These are phyloP conservation scores for Sinapis alba DNA, from an alignment of 441 rosid species.

Conservation along the genomic window DNA sequence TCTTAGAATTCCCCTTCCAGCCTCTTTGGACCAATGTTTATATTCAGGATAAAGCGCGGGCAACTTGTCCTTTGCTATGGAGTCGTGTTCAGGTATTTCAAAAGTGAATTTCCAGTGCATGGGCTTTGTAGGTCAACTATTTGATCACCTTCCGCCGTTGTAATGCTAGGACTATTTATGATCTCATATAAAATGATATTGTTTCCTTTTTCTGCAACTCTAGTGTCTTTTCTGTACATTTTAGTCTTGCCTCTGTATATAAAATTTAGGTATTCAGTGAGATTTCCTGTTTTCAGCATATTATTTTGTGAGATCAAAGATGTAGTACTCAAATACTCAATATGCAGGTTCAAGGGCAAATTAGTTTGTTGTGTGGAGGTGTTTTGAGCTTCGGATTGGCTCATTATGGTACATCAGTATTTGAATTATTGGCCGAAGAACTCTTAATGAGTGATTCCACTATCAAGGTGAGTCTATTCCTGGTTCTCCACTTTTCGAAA, in stretches of 20 bases:
- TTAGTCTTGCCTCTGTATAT: constrained; percentile 5
- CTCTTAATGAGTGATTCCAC: constrained; percentile 96
- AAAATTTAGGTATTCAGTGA: neutral
- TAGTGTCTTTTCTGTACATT: neutral
- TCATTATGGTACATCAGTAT: constrained; percentile 91
- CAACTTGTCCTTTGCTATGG: constrained; percentile 97
- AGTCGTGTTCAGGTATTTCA: constrained; percentile 94
- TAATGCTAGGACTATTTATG: constrained; percentile 3
- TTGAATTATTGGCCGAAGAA: constrained; percentile 97
- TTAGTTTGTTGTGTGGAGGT: constrained; percentile 75
- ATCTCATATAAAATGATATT: neutral
- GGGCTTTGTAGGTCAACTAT: constrained; percentile 7
- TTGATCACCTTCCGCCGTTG: constrained; percentile 4
- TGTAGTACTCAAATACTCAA: constrained; percentile 31
- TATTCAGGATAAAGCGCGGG: constrained; percentile 85
- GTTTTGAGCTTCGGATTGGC: constrained; percentile 90
- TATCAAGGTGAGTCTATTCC: constrained; percentile 60
- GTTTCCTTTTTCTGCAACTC: neutral
- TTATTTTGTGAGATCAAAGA: constrained; percentile 13
- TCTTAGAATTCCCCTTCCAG: constrained; percentile 93
- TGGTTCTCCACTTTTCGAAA: neutral
- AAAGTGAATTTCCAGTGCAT: constrained; percentile 10
- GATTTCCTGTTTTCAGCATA: constrained; percentile 29
- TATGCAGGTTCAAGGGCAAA: constrained; percentile 92
- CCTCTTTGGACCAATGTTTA: constrained; percentile 98